Conservation (phyloP, 2,329 filamentous ascomycete genomes). For the Pseudogymnoascus pannorum region DNA sequence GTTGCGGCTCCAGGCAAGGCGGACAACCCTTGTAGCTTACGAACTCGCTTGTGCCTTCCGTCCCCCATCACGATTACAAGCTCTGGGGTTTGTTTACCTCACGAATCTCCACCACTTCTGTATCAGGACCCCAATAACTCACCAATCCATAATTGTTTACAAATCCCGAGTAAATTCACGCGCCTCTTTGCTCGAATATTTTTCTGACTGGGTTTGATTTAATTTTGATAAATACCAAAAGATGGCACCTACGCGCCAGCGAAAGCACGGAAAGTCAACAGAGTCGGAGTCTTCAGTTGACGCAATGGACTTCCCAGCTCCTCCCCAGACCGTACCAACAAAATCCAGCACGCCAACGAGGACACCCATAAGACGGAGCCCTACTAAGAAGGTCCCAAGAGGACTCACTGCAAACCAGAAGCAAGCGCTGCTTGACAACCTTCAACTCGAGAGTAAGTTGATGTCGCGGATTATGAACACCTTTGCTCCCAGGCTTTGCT, state of each 20-base stretch:
- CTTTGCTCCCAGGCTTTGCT: constrained; percentile 19
- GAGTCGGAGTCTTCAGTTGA: constrained; percentile 24
- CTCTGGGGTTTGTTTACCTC: constrained; percentile 4
- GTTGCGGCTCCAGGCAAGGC: constrained; percentile 4
- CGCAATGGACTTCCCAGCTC: constrained; percentile 23
- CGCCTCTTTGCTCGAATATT: background rate
- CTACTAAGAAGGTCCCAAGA: constrained; percentile 53
- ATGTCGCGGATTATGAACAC: background rate
- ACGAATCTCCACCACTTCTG: background rate
- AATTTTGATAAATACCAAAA: constrained; percentile 13
- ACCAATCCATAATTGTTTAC: background rate
- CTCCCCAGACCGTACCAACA: constrained; percentile 24
- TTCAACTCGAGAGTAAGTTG: constrained; percentile 75
- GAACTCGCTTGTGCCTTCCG: constrained; percentile 8
- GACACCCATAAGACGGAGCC: constrained; percentile 43
- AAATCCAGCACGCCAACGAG: constrained; percentile 32
- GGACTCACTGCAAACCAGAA: constrained; percentile 67
- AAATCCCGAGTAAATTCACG: background rate
- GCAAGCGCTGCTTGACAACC: constrained; percentile 78
- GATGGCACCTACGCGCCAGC: constrained; percentile 42
- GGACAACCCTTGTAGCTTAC: constrained; percentile 5
- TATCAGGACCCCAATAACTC: background rate
- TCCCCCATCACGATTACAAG: background rate
- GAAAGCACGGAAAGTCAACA: constrained; percentile 38
- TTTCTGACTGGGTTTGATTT: background rate